A percentile compares a stretch with the other conserved stretches of the same genome.
These are phyloP conservation scores for Hymenoscyphus fraxineus DNA, from an alignment of 2,329 filamentous ascomycete species.

Conservation along the genomic window DNA sequence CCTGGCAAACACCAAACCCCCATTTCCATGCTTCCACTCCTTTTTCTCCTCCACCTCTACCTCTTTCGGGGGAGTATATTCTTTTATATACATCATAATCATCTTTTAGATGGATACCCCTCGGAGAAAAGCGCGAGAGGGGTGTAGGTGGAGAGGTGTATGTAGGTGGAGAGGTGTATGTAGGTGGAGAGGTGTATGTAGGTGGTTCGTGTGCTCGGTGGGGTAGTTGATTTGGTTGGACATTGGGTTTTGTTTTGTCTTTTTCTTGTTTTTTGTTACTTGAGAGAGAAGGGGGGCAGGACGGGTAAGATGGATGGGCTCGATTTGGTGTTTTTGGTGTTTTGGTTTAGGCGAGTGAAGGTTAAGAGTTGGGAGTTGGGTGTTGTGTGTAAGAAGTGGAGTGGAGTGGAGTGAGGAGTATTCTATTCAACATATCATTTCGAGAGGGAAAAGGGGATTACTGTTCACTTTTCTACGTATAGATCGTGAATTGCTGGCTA, in stretches of 20 bases:
- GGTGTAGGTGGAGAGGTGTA: background rate
- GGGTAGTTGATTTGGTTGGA: background rate
- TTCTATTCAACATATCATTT: too few species aligned
- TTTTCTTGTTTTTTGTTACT: too few species aligned
- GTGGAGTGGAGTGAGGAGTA: too few species aligned
- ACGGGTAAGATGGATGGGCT: too few species aligned
- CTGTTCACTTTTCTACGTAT: too few species aligned
- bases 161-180: background rate
- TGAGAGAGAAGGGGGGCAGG: too few species aligned
- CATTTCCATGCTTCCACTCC: background rate
- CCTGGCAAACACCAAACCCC: background rate
- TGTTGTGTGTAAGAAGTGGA: too few species aligned
- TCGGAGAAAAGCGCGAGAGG: background rate
- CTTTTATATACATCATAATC: background rate
- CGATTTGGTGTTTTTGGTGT: too few species aligned
- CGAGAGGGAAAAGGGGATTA: too few species aligned
- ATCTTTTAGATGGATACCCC: background rate
- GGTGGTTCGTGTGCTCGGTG: background rate
- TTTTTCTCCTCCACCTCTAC: background rate
- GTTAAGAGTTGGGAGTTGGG: too few species aligned
- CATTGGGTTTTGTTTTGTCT: background rate
- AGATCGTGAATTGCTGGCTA: too few species aligned
- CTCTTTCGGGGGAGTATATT: background rate
- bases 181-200: background rate
- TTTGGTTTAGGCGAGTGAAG: too few species aligned